These are phyloP conservation scores for Monascus ruber DNA, from an alignment of 2,329 filamentous ascomycete genomes.

Conservation along the genomic window DNA sequence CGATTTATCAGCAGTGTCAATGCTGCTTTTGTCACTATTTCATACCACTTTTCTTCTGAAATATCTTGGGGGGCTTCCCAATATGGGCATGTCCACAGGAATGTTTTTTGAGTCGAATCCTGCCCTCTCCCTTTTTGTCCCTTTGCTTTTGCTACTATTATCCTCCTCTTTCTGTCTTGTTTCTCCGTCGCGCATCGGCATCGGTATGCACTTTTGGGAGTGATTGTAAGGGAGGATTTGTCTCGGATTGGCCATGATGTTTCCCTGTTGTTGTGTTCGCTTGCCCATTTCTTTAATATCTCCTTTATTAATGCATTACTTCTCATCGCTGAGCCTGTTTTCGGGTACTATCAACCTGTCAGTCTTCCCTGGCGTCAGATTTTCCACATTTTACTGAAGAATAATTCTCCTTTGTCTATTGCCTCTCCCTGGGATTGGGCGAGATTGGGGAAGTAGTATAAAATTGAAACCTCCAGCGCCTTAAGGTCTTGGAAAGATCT, in stretches of 20 bases:
- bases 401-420: neutral
- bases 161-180: conserved; percentile 18
- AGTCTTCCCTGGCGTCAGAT: too few species aligned
- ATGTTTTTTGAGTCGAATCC: neutral
- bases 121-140: neutral
- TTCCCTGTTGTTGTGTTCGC: conserved; percentile 10
- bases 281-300: conserved; percentile 3
- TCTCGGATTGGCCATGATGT: conserved; percentile 18
- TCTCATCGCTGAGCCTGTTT: too few species aligned
- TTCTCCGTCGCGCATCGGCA: conserved; percentile 16
- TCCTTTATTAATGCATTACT: conserved; percentile 5
- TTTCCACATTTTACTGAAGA: neutral
- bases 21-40: too few species aligned
- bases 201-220: conserved; percentile 13
- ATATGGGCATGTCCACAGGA: too few species aligned
- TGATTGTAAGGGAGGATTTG: conserved; percentile 14
- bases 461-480: too few species aligned
- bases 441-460: too few species aligned
- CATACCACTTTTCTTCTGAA: too few species aligned
- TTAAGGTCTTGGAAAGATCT: too few species aligned
- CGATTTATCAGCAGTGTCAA: too few species aligned
- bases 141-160: conserved; percentile 16
- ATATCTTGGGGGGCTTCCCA: too few species aligned
- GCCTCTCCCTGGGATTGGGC: too few species aligned
- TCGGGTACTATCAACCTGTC: too few species aligned